Evolutionary conservation across 768 basidiomycete species (phyloP), one percentile per base, ranked within the genome.

Genomic region (Sutorius australiensis): DNA sequence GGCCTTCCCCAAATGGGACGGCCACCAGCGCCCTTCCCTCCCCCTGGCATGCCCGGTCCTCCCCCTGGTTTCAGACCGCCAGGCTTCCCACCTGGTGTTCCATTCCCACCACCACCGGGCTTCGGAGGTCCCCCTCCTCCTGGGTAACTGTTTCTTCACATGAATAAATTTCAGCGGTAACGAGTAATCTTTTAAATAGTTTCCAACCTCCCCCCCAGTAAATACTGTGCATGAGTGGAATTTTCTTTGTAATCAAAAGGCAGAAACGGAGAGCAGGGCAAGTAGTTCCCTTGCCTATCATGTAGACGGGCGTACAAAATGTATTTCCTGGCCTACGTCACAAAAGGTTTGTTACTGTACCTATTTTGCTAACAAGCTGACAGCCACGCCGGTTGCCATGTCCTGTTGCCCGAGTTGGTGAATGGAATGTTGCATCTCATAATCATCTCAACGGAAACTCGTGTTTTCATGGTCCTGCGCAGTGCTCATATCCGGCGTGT

Each of bases 1-100:
- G 83, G 81, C 24, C 77, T 73, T 32, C 84, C 81, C 39, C 73
- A 79, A 28, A 71, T 84, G 64, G 81, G 77, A 36, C 81, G 88
- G 51, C 87, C 88, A 16, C 87, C 86, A 21, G 84, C 84, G 78
- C 56, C 77, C 9, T 77, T 80, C 50, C 73, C 73, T 43, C 76
- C 78, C 46, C 87, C 89, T 61, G 89, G 89, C 17, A 90, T 93
- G 89, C 82, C 87, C 27, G 90, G 89, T 12, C 83, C 88, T 33
- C 92, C 92, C 38, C 89, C 90, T 44, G 89, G 89, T 50, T 91
- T 91, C 77, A 77, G 86, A 47, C 88, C 90, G 24, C 88, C 87
- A 46, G 88, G 89, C 42, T 88, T 90, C 77, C 88, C 89, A 49
- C 84, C 85, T 24, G 86, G 87, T 47, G 84, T 86, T 80, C 81